Conservation (phyloP, 1,284 basidiomycete genomes). For the Apiotrichum akiyoshidainum region DNA sequence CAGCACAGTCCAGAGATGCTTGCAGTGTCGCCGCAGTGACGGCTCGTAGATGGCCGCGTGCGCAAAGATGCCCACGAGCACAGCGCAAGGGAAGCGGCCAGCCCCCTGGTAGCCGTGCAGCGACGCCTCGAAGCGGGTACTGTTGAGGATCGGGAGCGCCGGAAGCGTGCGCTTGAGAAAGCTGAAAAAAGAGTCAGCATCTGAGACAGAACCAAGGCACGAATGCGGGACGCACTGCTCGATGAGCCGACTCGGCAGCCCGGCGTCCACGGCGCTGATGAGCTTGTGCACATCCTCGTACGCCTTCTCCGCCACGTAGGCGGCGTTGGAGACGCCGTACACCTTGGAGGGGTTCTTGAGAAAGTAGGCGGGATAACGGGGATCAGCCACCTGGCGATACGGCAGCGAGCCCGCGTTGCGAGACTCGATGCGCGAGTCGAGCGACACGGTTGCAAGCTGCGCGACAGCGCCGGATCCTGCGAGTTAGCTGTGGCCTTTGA, state of each 20-base stretch:
- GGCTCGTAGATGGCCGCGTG: constrained; percentile 24
- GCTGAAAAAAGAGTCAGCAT: constrained; percentile 6
- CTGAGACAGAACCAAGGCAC: background rate
- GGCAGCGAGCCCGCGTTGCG: constrained; percentile 7
- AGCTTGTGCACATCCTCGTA: constrained; percentile 14
- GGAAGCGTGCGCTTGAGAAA: constrained; percentile 24
- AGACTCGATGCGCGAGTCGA: constrained; percentile 15
- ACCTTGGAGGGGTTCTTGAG: constrained; percentile 22
- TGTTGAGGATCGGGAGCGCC: constrained; percentile 29
- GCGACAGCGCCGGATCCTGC: constrained; percentile 20
- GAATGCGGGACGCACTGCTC: constrained; percentile 15
- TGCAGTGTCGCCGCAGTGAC: constrained; percentile 4
- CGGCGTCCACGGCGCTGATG: constrained; percentile 8
- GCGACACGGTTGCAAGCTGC: constrained; percentile 16
- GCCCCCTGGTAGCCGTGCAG: constrained; percentile 18
- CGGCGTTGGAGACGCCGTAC: constrained; percentile 19
- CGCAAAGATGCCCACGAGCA: constrained; percentile 26
- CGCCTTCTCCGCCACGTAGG: constrained; percentile 18
- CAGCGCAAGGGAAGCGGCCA: constrained; percentile 22
- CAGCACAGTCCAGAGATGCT: constrained; percentile 19
- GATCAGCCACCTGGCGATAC: constrained; percentile 25
- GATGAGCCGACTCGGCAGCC: constrained; percentile 17
- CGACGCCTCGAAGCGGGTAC: constrained; percentile 22
- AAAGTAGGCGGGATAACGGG: constrained; percentile 23
- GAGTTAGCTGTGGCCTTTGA: too few relatives aligned